Base-by-base conservation (phyloP, 2,329 filamentous ascomycete species). In the Alternaria solani region DNA sequence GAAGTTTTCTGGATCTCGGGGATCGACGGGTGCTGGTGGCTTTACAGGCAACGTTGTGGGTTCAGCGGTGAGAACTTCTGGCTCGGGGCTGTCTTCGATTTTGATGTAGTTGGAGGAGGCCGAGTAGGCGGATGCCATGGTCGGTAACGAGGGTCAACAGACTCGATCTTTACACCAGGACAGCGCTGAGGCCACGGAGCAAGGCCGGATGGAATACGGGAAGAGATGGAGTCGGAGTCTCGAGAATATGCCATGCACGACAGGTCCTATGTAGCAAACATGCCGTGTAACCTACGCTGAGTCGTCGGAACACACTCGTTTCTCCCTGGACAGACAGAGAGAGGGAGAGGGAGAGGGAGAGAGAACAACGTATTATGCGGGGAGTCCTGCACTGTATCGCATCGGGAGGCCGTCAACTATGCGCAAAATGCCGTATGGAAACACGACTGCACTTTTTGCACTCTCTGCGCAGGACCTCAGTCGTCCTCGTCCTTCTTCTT, bases 1-100 rank as follows among this genome's bases (percentile, higher is more conserved):
- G 43, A 70, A 74, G 42, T 66, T 61, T 47, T 75, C 72, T 7
- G 73, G 73, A 51, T 76, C 74, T 49, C 63, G 68, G 46, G 66
- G 55, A 46, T 72, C 67, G 25, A 56, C 43, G 2, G 61, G 55
- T 46, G 65, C 36, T 25, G 56, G 36, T 16, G 16, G 20, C 11
- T 66, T 57, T 9, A 44, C 25, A 46, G 41, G 43, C 34, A 20
- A 38, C 16, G 55, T 28, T 7, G 53, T n/a, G 36, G 30, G 23
- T 14, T 62, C 36, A 23, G 30, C 32, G 1, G 49, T 20, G 36
- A 43, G 47, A 4, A 56, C 41, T 3, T 61, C 51, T 25, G 67
- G 62, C n/a, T 51, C 49, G 11, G 55, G 48, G 12, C n/a, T 59
- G 44, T 60, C 49, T 32, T 65, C 59, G 30, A 57, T 51, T 14